Percentiles rank a stretch among this genome's conserved stretches.
Evolutionary conservation across 495 filamentous ascomycete species (phyloP).

Genomic region (Podospora pseudoanserina): DNA sequence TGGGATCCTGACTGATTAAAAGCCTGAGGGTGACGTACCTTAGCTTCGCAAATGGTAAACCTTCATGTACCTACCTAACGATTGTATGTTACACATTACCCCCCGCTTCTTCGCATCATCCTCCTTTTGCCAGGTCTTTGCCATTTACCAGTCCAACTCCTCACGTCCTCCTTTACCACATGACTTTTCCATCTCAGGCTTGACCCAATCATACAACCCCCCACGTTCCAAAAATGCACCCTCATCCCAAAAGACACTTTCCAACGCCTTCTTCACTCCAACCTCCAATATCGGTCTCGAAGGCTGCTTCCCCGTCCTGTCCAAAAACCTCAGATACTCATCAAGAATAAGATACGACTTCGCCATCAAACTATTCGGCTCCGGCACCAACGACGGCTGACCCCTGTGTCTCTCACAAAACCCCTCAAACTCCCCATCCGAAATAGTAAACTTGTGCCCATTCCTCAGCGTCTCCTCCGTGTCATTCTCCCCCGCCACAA

Average conservation of each 20-base stretch:
- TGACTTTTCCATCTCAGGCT: not conserved
- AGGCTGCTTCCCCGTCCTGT: constrained; percentile 42
- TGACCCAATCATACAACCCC: constrained; percentile 52
- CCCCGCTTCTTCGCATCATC: too few relatives aligned
- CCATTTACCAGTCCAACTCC: too few relatives aligned
- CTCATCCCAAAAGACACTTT: constrained; percentile 50
- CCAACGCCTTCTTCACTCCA: constrained; percentile 49
- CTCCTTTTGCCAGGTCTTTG: too few relatives aligned
- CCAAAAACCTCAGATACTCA: constrained; percentile 55
- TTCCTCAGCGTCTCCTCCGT: constrained; percentile 42
- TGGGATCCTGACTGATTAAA: too few relatives aligned
- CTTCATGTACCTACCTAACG: too few relatives aligned
- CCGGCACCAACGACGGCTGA: constrained; percentile 44
- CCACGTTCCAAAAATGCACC: constrained; percentile 45
- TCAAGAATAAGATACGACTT: constrained; percentile 53
- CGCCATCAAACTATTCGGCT: constrained; percentile 53
- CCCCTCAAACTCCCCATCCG: constrained; percentile 43
- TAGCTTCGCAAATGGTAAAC: too few relatives aligned
- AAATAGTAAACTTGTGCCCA: constrained; percentile 46
- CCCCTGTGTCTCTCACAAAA: constrained; percentile 49
- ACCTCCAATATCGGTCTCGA: constrained; percentile 48
- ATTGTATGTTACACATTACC: too few relatives aligned
- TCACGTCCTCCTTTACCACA: too few relatives aligned
- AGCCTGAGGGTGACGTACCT: too few relatives aligned
- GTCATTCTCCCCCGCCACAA: constrained; percentile 56